phyloP scores from a whole-genome alignment of 2,329 filamentous ascomycete genomes.

The Arachnopeziza araneosa region DNA sequence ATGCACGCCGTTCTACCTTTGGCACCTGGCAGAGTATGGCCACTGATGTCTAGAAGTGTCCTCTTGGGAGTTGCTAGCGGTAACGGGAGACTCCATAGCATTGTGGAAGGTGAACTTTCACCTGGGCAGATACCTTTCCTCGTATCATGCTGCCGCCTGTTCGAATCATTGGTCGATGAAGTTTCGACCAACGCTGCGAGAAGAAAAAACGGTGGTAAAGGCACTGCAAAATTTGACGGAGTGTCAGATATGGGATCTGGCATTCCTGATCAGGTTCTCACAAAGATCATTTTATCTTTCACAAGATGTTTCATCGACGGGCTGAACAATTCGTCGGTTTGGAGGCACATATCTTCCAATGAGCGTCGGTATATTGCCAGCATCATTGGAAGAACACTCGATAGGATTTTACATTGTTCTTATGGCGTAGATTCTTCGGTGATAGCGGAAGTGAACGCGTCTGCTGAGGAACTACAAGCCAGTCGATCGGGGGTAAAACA shows the following conservation, averaged over 20 bases:
- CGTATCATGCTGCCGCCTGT: constrained; percentile 65
- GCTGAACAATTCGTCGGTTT: constrained; percentile 78
- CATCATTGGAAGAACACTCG: constrained; percentile 63
- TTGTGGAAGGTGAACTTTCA: constrained; percentile 79
- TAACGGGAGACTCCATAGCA: constrained; percentile 68
- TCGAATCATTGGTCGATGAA: constrained; percentile 70
- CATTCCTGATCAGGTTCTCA: constrained; percentile 72
- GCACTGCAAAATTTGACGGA: constrained; percentile 40
- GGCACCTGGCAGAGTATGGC: constrained; percentile 85
- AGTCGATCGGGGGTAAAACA: neutral
- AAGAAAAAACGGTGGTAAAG: constrained; percentile 52
- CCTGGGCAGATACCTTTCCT: constrained; percentile 74
- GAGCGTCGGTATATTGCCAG: constrained; percentile 66
- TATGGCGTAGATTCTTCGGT: constrained; percentile 66
- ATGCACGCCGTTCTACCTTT: constrained; percentile 63
- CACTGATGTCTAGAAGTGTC: constrained; percentile 75
- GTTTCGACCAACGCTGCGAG: constrained; percentile 64
- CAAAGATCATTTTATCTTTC: constrained; percentile 65
- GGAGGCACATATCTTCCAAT: constrained; percentile 68
- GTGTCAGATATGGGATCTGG: constrained; percentile 57
- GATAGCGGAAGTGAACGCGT: constrained; percentile 36
- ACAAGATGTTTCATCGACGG: constrained; percentile 74
- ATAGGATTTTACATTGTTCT: constrained; percentile 64
- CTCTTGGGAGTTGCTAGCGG: constrained; percentile 72
- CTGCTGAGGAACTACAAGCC: neutral